Conservation (phyloP, 257 asterid species). For the Agastache rugosa region DNA sequence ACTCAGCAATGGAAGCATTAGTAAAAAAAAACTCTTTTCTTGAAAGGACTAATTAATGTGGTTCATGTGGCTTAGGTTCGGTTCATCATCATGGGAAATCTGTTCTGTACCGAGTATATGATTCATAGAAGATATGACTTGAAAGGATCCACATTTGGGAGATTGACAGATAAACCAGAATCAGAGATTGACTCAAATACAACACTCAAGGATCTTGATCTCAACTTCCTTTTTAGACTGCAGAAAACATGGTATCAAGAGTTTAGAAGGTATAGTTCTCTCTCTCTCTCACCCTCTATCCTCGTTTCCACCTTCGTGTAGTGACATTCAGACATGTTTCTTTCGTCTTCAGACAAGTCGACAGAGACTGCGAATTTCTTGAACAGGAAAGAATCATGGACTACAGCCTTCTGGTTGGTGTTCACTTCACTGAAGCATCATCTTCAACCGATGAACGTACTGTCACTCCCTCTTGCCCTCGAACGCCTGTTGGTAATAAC, state of each 20-base stretch:
- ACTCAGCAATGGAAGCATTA: neutral
- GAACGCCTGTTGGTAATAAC: conserved; percentile 48
- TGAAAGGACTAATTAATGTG: conserved; percentile 30
- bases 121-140: conserved; percentile 82
- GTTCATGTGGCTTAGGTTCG: conserved; percentile 60
- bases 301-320: neutral
- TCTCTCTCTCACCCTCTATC: neutral
- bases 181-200: conserved; percentile 86
- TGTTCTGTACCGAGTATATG: conserved; percentile 72
- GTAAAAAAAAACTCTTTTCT: neutral
- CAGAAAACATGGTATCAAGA: conserved; percentile 92
- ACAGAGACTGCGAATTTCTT: conserved; percentile 73
- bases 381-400: conserved; percentile 86
- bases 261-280: conserved; percentile 59
- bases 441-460: conserved; percentile 41
- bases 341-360: conserved; percentile 65
- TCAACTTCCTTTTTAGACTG: conserved; percentile 75
- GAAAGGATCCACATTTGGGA: conserved; percentile 95
- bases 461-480: conserved; percentile 45
- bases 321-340: neutral
- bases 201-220: conserved; percentile 93
- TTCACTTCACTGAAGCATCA: conserved; percentile 62
- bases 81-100: conserved; percentile 88
- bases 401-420: conserved; percentile 77
- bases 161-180: conserved; percentile 85